phyloP scores from a whole-genome alignment of 2,329 filamentous ascomycete species.

The Cladobotryum mycophilum region DNA sequence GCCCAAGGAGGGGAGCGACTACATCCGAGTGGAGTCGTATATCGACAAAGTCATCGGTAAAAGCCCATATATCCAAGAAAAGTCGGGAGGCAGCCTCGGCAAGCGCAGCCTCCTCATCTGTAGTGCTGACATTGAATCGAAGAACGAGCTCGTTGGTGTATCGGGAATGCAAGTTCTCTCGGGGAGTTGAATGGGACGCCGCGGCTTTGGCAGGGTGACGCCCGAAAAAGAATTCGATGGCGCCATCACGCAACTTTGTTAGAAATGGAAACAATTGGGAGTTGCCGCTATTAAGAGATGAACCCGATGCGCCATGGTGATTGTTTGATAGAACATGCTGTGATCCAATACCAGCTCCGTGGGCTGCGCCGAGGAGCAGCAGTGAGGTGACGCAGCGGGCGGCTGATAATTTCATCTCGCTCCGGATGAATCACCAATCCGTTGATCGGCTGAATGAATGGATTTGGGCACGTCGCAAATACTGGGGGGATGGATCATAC shows the following conservation, averaged over 20 bases:
- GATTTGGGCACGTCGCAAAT: neutral
- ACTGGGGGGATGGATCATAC: neutral
- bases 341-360: conserved; percentile 25
- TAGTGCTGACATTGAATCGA: conserved; percentile 71
- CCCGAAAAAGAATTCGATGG: conserved; percentile 46
- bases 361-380: conserved; percentile 21
- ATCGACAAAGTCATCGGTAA: conserved; percentile 75
- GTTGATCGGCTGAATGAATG: conserved; percentile 1
- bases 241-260: conserved; percentile 44
- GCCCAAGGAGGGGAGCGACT: conserved; percentile 68
- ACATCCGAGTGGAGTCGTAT: conserved; percentile 71
- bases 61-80: conserved; percentile 87
- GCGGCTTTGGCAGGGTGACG: conserved; percentile 29
- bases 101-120: conserved; percentile 62
- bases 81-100: conserved; percentile 67
- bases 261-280: conserved; percentile 39
- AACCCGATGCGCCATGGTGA: conserved; percentile 2
- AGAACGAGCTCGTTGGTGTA: conserved; percentile 84
- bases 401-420: conserved; percentile 18
- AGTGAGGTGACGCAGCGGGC: conserved; percentile 15
- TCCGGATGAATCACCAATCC: neutral
- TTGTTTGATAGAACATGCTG: conserved; percentile 16
- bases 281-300: conserved; percentile 14
- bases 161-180: conserved; percentile 32
- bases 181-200: conserved; percentile 15